Evolutionary conservation across 2,329 filamentous ascomycete species (phyloP), one percentile per base, ranked within the genome.

Genomic region (Thielaviopsis populi): DNA sequence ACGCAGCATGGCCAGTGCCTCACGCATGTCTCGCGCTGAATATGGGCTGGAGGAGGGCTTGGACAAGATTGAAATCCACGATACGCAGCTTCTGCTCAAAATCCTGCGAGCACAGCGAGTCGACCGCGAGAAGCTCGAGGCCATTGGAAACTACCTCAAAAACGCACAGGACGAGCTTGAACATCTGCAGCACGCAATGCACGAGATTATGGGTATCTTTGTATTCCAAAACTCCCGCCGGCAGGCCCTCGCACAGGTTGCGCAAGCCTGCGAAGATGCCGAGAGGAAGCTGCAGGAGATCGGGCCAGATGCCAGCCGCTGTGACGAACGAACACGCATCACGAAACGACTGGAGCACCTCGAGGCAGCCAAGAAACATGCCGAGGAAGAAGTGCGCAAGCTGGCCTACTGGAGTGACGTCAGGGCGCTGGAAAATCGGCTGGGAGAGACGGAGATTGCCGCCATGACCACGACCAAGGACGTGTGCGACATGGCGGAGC

Each of bases 361-460:
- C n/a, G 79, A 83, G 41, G 84, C 81, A 30, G 89, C 91, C 1
- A 79, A 90, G 13, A 79, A 85, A 67, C 86, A 88, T 59, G 90
- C 89, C 1, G 87, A 92, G 67, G 84, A 86, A 69, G 88, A 96
- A 70, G 86, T 95, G 60, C 85, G 85, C 65, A 85, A 81, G 66
- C 77, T 96, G 6, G 89, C 95, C 61, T 95, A 91, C 71, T 96
- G 92, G 86, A 91, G 87, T 70, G 89, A 95, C 71, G 83, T 89
- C 67, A 88, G 85, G 72, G 81, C 81, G 17, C 84, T 90, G 75
- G 81, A 85, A 0, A 77, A 79, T 67, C 74, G 73, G 11, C 27
- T 66, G 43, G 80, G 80, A 40, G 75, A 79, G 62, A 73, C 78
- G 2, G 73, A 72, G 41, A 73, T 75, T 19, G 79, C 77, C 1